Evolutionary conservation across 2,329 filamentous ascomycete genomes (phyloP).

Genomic region (Sporothrix schenckii): DNA sequence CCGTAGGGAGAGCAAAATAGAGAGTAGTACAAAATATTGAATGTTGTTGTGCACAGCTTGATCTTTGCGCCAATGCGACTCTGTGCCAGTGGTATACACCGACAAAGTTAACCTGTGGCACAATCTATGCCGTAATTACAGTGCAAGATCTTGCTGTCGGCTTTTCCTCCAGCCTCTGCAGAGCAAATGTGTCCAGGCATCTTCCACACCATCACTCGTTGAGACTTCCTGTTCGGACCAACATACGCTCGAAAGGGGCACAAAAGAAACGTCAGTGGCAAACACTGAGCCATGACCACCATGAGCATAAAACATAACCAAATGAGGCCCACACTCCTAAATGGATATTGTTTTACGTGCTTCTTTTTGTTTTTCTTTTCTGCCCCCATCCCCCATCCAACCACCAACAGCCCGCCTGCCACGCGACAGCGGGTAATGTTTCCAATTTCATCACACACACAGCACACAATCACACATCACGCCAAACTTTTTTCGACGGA

Average conservation of each 20-base stretch:
- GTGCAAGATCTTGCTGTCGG: background rate
- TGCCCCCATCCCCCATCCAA: background rate
- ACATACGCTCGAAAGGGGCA: no score
- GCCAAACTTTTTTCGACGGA: background rate
- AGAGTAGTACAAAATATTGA: no score
- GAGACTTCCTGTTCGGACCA: no score
- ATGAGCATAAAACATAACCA: background rate
- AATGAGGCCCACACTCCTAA: background rate
- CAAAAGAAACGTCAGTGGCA: no score
- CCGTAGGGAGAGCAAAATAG: no score
- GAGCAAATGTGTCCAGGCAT: background rate
- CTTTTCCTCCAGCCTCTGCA: background rate
- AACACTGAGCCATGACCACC: no score
- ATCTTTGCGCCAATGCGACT: conserved; percentile 20
- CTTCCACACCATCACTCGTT: background rate
- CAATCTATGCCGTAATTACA: background rate
- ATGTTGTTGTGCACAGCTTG: conserved; percentile 2
- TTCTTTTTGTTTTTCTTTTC: background rate
- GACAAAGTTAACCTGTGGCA: background rate
- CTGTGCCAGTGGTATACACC: background rate
- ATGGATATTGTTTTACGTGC: background rate
- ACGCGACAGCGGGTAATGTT: conserved; percentile 15
- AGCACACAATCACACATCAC: conserved; percentile 2
- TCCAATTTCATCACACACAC: conserved; percentile 10
- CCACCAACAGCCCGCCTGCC: conserved; percentile 13